phyloP scores from a whole-genome alignment of 495 filamentous ascomycete species.

The Hypomontagnella monticulosa region DNA sequence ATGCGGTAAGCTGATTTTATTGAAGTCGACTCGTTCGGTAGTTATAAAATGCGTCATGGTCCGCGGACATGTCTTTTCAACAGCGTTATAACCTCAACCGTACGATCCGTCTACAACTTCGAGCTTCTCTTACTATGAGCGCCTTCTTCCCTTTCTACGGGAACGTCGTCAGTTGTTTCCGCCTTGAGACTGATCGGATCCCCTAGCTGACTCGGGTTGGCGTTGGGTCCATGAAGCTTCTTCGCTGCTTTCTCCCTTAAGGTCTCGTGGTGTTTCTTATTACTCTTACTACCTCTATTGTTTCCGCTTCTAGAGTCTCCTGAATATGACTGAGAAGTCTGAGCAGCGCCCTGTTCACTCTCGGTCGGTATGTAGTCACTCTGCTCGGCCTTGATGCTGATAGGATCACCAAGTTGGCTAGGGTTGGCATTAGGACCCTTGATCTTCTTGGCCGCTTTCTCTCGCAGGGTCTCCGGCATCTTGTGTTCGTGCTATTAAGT shows the following conservation, averaged over 20 bases:
- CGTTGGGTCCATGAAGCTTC: slow-evolving; percentile 48
- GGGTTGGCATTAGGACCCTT: slow-evolving; percentile 53
- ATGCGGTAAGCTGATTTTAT: too few relatives aligned
- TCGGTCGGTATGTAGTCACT: slow-evolving; percentile 40
- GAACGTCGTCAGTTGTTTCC: slow-evolving; percentile 48
- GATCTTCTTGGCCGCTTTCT: slow-evolving; percentile 50
- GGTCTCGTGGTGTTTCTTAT: slow-evolving; percentile 17
- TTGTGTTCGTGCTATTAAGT: neutral
- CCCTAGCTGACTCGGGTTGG: slow-evolving; percentile 54
- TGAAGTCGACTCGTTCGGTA: too few relatives aligned
- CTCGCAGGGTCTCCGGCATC: slow-evolving; percentile 46
- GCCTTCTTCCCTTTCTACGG: slow-evolving; percentile 28
- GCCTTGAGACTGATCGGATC: slow-evolving; percentile 55
- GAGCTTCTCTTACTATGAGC: slow-evolving; percentile 29
- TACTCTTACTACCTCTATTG: neutral
- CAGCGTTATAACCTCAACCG: too few relatives aligned
- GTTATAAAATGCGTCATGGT: too few relatives aligned
- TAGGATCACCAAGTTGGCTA: slow-evolving; percentile 55
- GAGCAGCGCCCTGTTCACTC: slow-evolving; percentile 28
- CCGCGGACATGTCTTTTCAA: too few relatives aligned
- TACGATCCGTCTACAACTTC: slow-evolving; percentile 30
- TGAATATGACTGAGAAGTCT: slow-evolving; percentile 7
- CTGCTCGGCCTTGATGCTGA: slow-evolving; percentile 55
- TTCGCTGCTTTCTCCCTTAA: slow-evolving; percentile 48
- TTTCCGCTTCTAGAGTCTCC: neutral